Base-by-base conservation (phyloP, 2,329 filamentous ascomycete species). In the Cercospora sp. region DNA sequence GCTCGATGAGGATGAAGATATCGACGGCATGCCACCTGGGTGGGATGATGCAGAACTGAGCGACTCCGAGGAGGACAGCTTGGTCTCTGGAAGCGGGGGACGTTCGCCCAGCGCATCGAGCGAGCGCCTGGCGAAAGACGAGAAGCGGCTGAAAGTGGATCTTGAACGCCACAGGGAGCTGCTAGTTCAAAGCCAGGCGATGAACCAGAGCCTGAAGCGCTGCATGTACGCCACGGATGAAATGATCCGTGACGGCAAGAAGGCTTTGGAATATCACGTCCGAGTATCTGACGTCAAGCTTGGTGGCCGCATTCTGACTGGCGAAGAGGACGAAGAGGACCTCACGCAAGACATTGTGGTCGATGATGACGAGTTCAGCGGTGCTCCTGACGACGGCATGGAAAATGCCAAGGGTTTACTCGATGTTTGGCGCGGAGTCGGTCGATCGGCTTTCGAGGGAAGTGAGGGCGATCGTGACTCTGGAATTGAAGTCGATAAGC, bases 201-300 rank as follows among this genome's bases (percentile, higher is more conserved):
- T 98, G 84, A 98, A 97, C 77, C 92, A 96, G 78, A 97, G 92
- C 78, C 86, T 99, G 57, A 96, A 93, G 79, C 87, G 92, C 59
- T 99, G 95, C 79, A 85, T 97, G 37, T 89, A 89, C 72, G 94
- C 92, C 87, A 96, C 94, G 0, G 94, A 99, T 77, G 90, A 91
- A 70, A 85, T 99, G 55, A 97, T 99, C 78, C 90, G 88, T 60
- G 93, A 97, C 74, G 95, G 91, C 5, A 91, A 89, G 76, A 94
- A 92, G 77, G 95, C 95, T 0, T 85, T 99, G 2, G 90, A 91
- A 59, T 97, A 97, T 77, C 85, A 87, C 67, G 92, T 97, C 28
- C 86, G 87, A 32, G 87, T 91, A 8, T 91, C 89, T 72, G 94
- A 98, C 75, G 85, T 97, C 37, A 87, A 91, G 74, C 82, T 97